These are phyloP conservation scores for Macrotyloma uniflorum DNA, from an alignment of 306 rosid genomes.

Conservation along the genomic window DNA sequence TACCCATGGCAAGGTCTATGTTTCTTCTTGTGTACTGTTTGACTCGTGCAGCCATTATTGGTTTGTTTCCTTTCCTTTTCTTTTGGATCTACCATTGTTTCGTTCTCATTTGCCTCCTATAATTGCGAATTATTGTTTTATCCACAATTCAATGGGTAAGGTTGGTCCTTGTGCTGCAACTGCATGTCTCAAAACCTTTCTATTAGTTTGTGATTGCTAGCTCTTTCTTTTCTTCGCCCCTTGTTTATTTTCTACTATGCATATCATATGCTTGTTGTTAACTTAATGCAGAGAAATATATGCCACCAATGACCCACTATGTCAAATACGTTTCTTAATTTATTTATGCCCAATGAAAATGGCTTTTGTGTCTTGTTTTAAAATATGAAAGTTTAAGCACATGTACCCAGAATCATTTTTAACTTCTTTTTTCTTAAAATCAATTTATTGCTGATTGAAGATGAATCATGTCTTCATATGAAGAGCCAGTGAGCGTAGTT, in stretches of 20 bases:
- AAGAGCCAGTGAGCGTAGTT: too few species aligned
- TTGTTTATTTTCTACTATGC: slow-evolving; percentile 19
- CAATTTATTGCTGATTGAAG: too few species aligned
- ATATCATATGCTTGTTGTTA: slow-evolving; percentile 24
- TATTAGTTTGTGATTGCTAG: not conserved
- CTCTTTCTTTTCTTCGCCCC: not conserved
- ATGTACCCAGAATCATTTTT: too few species aligned
- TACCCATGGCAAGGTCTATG: not conserved
- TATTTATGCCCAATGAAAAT: too few species aligned
- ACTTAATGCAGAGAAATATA: not conserved
- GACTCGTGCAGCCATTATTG: slow-evolving; percentile 40
- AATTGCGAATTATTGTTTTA: slow-evolving; percentile 57
- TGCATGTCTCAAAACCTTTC: slow-evolving; percentile 32
- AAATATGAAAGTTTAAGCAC: too few species aligned
- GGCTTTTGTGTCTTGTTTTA: too few species aligned
- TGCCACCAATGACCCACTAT: slow-evolving; percentile 19
- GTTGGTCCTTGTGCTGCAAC: slow-evolving; percentile 39
- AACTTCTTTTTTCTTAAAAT: too few species aligned
- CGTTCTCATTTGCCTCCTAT: slow-evolving; percentile 47
- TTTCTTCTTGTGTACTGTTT: slow-evolving; percentile 39
- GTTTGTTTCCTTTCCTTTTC: slow-evolving; percentile 21
- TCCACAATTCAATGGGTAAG: slow-evolving; percentile 40
- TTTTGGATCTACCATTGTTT: slow-evolving; percentile 52
- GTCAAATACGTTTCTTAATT: too few species aligned
- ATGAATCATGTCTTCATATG: too few species aligned